A percentile compares a stretch with the other conserved stretches of the same genome.
Evolutionary conservation across 352 stramenopile genomes (phyloP).

Genomic region (Blastocystis sp.): DNA sequence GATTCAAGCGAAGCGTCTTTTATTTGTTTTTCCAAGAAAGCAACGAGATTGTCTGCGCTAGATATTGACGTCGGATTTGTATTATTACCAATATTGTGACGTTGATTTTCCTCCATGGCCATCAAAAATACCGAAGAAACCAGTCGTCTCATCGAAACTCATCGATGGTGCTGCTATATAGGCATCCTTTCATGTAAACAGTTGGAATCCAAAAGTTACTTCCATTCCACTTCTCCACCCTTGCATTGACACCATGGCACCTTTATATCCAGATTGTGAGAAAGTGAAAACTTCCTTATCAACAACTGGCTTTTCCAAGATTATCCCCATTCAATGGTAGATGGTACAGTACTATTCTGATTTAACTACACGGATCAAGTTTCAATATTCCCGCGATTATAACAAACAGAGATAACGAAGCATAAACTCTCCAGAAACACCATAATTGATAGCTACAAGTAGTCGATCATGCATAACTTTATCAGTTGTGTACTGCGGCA

Average conservation of each 20-base stretch:
- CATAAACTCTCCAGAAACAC: conserved; percentile 52
- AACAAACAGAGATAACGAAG: conserved; percentile 42
- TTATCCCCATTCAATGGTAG: background rate
- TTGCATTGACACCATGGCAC: conserved; percentile 64
- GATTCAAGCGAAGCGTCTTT: background rate
- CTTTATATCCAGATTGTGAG: conserved; percentile 22
- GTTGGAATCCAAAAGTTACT: background rate
- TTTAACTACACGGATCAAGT: no score
- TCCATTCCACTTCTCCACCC: conserved; percentile 66
- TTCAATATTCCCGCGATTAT: no score
- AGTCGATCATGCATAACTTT: conserved; percentile 73
- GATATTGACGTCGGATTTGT: background rate
- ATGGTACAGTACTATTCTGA: no score
- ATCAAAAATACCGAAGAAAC: conserved; percentile 66
- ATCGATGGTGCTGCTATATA: conserved; percentile 23
- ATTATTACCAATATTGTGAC: conserved; percentile 42
- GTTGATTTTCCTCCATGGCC: conserved; percentile 63
- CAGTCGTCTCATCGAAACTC: background rate
- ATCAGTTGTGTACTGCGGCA: conserved; percentile 76
- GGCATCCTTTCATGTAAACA: conserved; percentile 12
- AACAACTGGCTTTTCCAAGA: background rate
- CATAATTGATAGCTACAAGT: conserved; percentile 72
- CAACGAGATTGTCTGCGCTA: background rate
- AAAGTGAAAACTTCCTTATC: conserved; percentile 2
- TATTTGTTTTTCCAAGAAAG: background rate